Evolutionary conservation across 257 asterid genomes (phyloP), one percentile per base, ranked within the genome.

Genomic region (Mitragyna speciosa): DNA sequence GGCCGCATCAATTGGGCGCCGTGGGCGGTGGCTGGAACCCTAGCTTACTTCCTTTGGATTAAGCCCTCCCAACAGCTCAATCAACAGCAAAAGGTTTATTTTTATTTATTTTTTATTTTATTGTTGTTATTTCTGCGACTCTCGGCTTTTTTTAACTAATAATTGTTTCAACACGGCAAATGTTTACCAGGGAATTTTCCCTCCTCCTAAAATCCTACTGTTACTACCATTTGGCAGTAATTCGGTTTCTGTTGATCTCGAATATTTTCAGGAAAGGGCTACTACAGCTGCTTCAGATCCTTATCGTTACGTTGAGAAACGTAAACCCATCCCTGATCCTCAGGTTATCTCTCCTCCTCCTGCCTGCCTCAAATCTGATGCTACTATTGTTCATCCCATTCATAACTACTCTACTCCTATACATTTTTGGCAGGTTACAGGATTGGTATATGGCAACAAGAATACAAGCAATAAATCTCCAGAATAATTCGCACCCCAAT

Each of bases 1-100:
- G 98, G 99, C 28, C 87, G 94, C 70, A 85, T 91, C 82, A 95
- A 94, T 79, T 79, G 92, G 72, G 97, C 98, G 22, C 92, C 99
- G 39, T 95, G 99, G 99, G 88, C 82, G 0, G 97, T 91, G 71
- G 97, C 99, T 88, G 98, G 99, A 90, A 92, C 98, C 84, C 91
- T 95, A 81, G 99, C 99, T 85, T 95, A 95, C 83, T 84, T 79
- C 86, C 94, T 93, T 5, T 95, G 98, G 99, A 93, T 95, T 74
- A 91, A 88, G 56, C 99, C 99, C 54, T 89, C 97, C 49, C 98
- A 91, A 82, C 90, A 93, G 83, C 97, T 95, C 81, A 89, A 88
- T 75, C 85, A 85, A 78, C 96, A 95, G 70, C 98, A 95, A 88
- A 86, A 90, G 97, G 99, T 77, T 56, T n/a, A 11, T 70, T 36